Evolutionary conservation across 2,329 filamentous ascomycete genomes (phyloP).

Genomic region (Aspergillus quadricinctus): DNA sequence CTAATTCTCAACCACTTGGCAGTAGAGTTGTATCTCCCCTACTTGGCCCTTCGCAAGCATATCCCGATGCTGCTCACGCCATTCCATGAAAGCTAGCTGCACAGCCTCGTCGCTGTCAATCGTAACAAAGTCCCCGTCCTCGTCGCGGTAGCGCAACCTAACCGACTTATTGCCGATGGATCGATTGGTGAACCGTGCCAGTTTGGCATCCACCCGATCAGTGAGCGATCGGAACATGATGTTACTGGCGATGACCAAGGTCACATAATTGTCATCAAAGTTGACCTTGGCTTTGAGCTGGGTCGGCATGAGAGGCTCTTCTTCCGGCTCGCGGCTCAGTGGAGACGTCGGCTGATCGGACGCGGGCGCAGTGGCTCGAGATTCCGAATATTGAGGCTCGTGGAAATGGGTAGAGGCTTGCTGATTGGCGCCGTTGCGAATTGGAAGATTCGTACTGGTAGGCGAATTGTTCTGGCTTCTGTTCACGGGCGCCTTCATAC

Average conservation of each 20-base stretch:
- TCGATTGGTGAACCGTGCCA: constrained; percentile 78
- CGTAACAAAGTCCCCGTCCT: constrained; percentile 87
- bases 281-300: constrained; percentile 96
- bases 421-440: constrained; percentile 65
- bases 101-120: constrained; percentile 97
- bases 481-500: constrained; percentile 57
- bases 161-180: constrained; percentile 78
- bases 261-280: constrained; percentile 86
- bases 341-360: constrained; percentile 32
- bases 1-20: constrained; percentile 52
- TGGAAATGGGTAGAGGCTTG: constrained; percentile 46
- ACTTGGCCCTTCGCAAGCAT: constrained; percentile 63
- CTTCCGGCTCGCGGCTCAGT: constrained; percentile 29
- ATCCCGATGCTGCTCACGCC: constrained; percentile 70
- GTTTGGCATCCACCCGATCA: constrained; percentile 92
- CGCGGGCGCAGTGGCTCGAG: constrained; percentile 22
- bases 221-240: constrained; percentile 91
- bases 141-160: constrained; percentile 84
- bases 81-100: constrained; percentile 90
- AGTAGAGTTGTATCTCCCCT: constrained; percentile 87
- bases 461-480: constrained; percentile 82
- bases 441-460: constrained; percentile 58
- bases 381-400: constrained; percentile 36
- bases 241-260: constrained; percentile 91
- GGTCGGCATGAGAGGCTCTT: constrained; percentile 53